Conservation (phyloP, 192 early-diverging fungal species). For the Irineochytrium annulatum region DNA sequence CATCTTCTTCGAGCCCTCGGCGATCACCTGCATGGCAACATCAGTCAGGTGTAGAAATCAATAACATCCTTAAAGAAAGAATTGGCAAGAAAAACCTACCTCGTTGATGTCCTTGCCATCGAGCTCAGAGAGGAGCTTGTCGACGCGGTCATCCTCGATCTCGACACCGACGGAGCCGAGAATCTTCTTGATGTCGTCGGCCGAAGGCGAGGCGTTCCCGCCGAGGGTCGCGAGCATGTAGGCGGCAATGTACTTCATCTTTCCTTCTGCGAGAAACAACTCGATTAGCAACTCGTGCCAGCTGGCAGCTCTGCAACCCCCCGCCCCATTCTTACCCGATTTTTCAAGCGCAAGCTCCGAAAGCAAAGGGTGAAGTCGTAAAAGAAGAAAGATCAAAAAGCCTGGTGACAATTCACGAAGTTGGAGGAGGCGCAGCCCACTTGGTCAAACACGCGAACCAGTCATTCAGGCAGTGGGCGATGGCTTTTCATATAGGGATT, state of each 20-base stretch:
- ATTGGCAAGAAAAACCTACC: constrained; percentile 38
- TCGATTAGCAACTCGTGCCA: no score
- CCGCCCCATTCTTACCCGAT: no score
- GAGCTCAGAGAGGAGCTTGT: constrained; percentile 74
- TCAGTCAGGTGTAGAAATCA: constrained; percentile 2
- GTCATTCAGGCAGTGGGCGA: no score
- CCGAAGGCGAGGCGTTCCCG: constrained; percentile 78
- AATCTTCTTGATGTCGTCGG: constrained; percentile 74
- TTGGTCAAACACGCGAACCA: no score
- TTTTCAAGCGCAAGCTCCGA: no score
- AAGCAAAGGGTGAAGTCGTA: no score
- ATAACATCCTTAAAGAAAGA: not conserved
- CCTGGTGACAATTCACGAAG: no score
- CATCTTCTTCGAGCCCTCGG: constrained; percentile 87
- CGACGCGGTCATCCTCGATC: constrained; percentile 76
- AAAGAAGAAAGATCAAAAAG: no score
- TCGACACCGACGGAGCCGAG: constrained; percentile 89
- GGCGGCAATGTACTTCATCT: constrained; percentile 97
- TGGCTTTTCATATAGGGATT: no score
- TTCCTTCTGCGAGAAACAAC: no score
- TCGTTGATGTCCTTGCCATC: constrained; percentile 86
- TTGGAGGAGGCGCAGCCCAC: no score
- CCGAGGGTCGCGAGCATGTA: constrained; percentile 91
- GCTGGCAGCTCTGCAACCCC: no score
- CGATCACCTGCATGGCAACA: constrained; percentile 68